phyloP scores from a whole-genome alignment of 345 rosid species.

The Brassica rapa region DNA sequence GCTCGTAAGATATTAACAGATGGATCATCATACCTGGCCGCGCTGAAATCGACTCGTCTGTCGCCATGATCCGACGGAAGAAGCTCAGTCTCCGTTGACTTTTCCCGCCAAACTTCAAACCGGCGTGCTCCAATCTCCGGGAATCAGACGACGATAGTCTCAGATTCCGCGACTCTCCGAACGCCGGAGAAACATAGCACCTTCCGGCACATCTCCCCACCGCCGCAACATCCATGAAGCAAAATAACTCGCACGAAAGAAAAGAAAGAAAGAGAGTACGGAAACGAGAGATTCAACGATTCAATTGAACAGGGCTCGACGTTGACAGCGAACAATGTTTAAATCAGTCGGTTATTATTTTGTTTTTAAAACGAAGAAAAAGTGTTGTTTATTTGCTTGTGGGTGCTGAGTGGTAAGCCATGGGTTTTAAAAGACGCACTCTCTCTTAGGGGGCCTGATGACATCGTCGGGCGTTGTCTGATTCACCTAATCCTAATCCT shows the following conservation, averaged over 20 bases:
- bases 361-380: not conserved
- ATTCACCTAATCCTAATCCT: not conserved
- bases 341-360: not conserved
- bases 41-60: conserved; percentile 47
- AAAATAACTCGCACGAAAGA: not conserved
- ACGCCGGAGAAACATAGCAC: conserved; percentile 15
- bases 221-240: conserved; percentile 28
- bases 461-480: conserved; percentile 9
- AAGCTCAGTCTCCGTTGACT: conserved; percentile 38
- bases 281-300: conserved; percentile 25
- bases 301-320: conserved; percentile 13
- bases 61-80: conserved; percentile 48
- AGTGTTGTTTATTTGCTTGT: conserved; percentile 10
- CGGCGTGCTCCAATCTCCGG: not conserved
- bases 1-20: not conserved
- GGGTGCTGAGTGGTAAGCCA: conserved; percentile 31
- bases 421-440: conserved; percentile 9
- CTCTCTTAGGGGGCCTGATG: not conserved
- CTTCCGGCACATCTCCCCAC: conserved; percentile 28
- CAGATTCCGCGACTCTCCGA: conserved; percentile 28
- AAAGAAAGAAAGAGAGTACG: too few relatives aligned
- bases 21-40: not conserved
- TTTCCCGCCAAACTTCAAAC: conserved; percentile 11
- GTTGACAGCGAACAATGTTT: not conserved
- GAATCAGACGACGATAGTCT: conserved; percentile 16